These are phyloP conservation scores for Fraxinus ornus DNA, from an alignment of 305 asterid species.

Conservation along the genomic window DNA sequence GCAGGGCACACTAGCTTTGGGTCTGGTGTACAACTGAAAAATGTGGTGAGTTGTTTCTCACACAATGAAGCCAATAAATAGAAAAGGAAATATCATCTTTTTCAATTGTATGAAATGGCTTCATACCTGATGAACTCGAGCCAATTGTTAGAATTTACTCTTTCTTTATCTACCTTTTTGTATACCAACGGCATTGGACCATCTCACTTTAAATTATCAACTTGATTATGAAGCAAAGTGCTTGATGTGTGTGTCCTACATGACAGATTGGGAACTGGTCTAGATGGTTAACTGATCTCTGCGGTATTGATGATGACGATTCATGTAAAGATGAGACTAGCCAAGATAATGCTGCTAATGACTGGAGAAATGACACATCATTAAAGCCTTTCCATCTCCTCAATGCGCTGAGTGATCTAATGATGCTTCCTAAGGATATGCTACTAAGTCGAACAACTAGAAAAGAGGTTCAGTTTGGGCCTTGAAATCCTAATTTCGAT, in stretches of 20 bases:
- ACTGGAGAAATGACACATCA: conserved; percentile 42
- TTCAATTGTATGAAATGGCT: not conserved
- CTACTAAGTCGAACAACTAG: conserved; percentile 54
- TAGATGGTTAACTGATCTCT: conserved; percentile 73
- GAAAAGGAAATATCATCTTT: not conserved
- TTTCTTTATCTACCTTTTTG: not conserved
- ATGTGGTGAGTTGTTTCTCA: conserved; percentile 50
- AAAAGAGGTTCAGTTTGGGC: conserved; percentile 53
- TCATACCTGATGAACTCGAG: not conserved
- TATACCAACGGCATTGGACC: not conserved
- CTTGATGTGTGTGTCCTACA: conserved; percentile 8
- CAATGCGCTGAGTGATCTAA: conserved; percentile 76
- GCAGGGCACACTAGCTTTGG: conserved; percentile 85
- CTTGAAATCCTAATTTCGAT: conserved; percentile 9
- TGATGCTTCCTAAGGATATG: conserved; percentile 97
- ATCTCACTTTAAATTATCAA: not conserved
- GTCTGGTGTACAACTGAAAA: conserved; percentile 90
- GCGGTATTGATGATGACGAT: conserved; percentile 60
- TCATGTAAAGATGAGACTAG: conserved; percentile 34
- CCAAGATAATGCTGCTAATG: conserved; percentile 32
- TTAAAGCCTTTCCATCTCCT: conserved; percentile 67
- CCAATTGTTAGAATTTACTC: not conserved
- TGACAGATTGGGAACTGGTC: conserved; percentile 85
- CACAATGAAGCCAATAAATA: not conserved
- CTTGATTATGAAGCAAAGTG: not conserved